Evolutionary conservation across 305 asterid species (phyloP).

Genomic region (Fraxinus baroniana): DNA sequence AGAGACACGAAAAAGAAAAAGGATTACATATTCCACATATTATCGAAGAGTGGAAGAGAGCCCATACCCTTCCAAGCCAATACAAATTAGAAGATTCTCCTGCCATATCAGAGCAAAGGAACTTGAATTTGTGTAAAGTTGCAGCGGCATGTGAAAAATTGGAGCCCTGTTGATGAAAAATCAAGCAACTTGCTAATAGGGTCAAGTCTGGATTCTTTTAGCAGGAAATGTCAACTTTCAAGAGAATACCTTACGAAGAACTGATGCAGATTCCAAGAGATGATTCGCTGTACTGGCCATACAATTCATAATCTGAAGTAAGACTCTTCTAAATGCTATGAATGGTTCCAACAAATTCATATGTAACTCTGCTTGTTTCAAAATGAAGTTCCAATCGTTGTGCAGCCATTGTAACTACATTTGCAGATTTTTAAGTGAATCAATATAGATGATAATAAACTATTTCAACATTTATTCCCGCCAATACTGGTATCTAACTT

Average conservation of each 20-base stretch:
- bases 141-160: constrained; percentile 94
- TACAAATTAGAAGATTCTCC: constrained; percentile 62
- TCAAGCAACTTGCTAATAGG: constrained; percentile 24
- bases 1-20: constrained; percentile 19
- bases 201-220: constrained; percentile 19
- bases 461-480: constrained; percentile 3
- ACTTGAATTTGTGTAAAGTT: constrained; percentile 82
- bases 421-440: constrained; percentile 23
- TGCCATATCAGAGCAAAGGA: constrained; percentile 63
- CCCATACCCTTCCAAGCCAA: constrained; percentile 91
- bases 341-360: constrained; percentile 95
- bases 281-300: constrained; percentile 59
- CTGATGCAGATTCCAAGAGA: constrained; percentile 83
- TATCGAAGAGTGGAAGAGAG: constrained; percentile 20
- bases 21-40: constrained; percentile 7
- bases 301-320: constrained; percentile 70
- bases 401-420: constrained; percentile 67
- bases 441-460: constrained; percentile 12
- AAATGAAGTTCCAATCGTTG: constrained; percentile 63
- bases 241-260: constrained; percentile 83
- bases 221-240: constrained; percentile 20
- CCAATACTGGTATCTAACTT: constrained; percentile 17
- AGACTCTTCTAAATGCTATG: constrained; percentile 84
- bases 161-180: constrained; percentile 57
- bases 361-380: constrained; percentile 79